Conservation (phyloP, 768 basidiomycete genomes). For the Hericium coralloides region DNA sequence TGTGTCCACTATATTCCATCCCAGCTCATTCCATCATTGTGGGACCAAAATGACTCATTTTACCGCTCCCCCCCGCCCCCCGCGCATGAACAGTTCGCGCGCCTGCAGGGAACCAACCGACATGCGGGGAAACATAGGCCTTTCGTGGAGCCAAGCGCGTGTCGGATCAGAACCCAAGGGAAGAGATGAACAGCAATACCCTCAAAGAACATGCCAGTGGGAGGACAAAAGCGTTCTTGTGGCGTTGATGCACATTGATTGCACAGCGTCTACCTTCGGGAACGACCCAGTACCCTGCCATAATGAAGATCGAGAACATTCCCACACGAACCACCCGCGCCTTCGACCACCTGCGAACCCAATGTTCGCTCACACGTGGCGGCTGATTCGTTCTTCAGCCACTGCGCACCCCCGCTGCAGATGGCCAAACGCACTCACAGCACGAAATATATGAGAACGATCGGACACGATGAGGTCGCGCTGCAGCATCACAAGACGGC, state of each 20-base stretch:
- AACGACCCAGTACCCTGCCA: not conserved
- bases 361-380: not conserved
- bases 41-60: not conserved
- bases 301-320: not conserved
- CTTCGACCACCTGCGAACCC: no score
- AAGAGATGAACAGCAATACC: no score
- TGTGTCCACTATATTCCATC: not conserved
- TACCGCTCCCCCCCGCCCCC: not conserved
- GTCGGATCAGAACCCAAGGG: no score
- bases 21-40: not conserved
- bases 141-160: no score
- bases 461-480: not conserved
- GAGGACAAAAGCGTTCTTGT: no score
- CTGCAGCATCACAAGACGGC: not conserved
- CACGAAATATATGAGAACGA: not conserved
- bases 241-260: no score
- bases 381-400: not conserved
- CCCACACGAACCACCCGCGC: not conserved
- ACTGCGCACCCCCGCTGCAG: no score
- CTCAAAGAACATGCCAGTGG: no score
- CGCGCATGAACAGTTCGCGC: no score
- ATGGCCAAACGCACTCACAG: not conserved
- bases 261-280: no score
- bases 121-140: no score
- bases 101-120: no score